Evolutionary conservation across 768 basidiomycete species (phyloP).

Genomic region (Pisolithus sp.): DNA sequence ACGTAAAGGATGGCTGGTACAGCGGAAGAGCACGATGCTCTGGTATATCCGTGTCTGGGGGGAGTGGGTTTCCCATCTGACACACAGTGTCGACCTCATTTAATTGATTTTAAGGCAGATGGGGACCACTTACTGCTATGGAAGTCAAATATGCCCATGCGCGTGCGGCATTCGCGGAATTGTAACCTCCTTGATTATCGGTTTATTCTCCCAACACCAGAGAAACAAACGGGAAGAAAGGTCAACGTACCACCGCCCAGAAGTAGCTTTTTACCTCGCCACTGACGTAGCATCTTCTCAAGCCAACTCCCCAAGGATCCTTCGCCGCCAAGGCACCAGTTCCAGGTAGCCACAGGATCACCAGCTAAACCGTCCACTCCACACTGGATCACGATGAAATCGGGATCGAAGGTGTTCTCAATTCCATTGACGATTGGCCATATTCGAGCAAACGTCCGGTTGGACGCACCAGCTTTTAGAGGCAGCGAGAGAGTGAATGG

Average conservation of each 20-base stretch:
- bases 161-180: slow-evolving; percentile 75
- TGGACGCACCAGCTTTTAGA: slow-evolving; percentile 63
- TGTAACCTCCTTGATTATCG: slow-evolving; percentile 64
- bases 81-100: neutral
- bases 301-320: slow-evolving; percentile 73
- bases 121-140: slow-evolving; percentile 47
- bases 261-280: slow-evolving; percentile 60
- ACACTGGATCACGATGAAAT: slow-evolving; percentile 78
- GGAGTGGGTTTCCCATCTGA: slow-evolving; percentile 50
- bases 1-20: slow-evolving; percentile 76
- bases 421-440: slow-evolving; percentile 63
- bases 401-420: slow-evolving; percentile 57
- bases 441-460: slow-evolving; percentile 52
- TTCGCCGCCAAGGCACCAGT: slow-evolving; percentile 53
- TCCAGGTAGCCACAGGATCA: slow-evolving; percentile 71
- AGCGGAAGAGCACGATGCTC: slow-evolving; percentile 67
- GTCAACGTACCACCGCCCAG: slow-evolving; percentile 61
- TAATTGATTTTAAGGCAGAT: neutral
- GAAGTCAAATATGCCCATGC: slow-evolving; percentile 84
- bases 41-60: slow-evolving; percentile 61
- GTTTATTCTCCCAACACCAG: slow-evolving; percentile 2
- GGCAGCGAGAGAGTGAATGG: slow-evolving; percentile 78
- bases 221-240: neutral
- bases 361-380: slow-evolving; percentile 84
- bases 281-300: slow-evolving; percentile 40